Conservation (phyloP, 176 grass and related monocot species). For the Guadua angustifolia region DNA sequence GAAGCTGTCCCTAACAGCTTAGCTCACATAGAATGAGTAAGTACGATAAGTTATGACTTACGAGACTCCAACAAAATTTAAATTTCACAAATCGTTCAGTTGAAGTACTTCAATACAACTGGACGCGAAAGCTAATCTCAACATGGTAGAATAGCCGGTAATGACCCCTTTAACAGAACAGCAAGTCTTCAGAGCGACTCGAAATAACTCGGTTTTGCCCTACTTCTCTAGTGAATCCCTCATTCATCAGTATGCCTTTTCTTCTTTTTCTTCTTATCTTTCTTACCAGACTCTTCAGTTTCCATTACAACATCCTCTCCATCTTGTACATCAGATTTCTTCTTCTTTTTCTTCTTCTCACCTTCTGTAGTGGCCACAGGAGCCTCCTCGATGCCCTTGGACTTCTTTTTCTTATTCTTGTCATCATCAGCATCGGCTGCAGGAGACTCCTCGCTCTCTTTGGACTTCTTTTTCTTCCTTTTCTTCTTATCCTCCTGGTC, state of each 20-base stretch:
- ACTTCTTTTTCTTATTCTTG: slow-evolving; percentile 65
- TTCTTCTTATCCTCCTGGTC: slow-evolving; percentile 47
- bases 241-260: slow-evolving; percentile 45
- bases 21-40: too few relatives aligned
- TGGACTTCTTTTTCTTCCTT: slow-evolving; percentile 51
- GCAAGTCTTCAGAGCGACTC: background rate
- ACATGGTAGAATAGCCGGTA: background rate
- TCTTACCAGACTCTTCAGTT: slow-evolving; percentile 40
- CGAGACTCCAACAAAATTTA: slow-evolving; percentile 1
- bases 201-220: background rate
- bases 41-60: too few relatives aligned
- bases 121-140: slow-evolving; percentile 5
- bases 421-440: slow-evolving; percentile 36
- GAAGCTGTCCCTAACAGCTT: too few relatives aligned
- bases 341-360: slow-evolving; percentile 53
- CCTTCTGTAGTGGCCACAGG: slow-evolving; percentile 28
- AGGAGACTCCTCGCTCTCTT: slow-evolving; percentile 42
- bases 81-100: background rate
- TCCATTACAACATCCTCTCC: slow-evolving; percentile 35
- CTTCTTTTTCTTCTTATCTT: slow-evolving; percentile 57
- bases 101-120: slow-evolving; percentile 2
- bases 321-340: slow-evolving; percentile 34
- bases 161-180: slow-evolving; percentile 34
- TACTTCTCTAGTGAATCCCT: background rate
- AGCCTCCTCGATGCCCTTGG: slow-evolving; percentile 44